Evolutionary conservation across 805 yeast genomes (phyloP).

Genomic region (Ogataea pignaliae): DNA sequence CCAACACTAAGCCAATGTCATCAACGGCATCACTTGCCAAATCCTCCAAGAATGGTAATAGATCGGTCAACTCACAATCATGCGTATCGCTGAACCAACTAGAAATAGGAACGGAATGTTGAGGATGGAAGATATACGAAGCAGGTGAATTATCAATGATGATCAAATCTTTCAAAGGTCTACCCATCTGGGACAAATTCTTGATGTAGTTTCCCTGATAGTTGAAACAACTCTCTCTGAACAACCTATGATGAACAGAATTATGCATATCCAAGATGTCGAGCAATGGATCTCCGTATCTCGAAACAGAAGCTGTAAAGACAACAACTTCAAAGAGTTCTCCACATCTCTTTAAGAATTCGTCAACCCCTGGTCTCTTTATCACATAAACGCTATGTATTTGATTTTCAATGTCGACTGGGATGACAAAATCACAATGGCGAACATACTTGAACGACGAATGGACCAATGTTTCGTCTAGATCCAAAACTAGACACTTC

Average conservation of each 20-base stretch:
- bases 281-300: constrained; percentile 93
- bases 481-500: constrained; percentile 85
- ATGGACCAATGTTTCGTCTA: constrained; percentile 96
- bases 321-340: constrained; percentile 90
- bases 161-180: constrained; percentile 80
- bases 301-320: constrained; percentile 91
- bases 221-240: constrained; percentile 90
- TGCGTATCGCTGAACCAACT: constrained; percentile 98
- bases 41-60: constrained; percentile 87
- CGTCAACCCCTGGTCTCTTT: constrained; percentile 97
- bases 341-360: constrained; percentile 79
- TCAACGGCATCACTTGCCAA: constrained; percentile 66
- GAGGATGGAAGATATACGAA: constrained; percentile 96
- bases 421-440: constrained; percentile 93
- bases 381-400: constrained; percentile 93
- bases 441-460: constrained; percentile 88
- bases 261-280: constrained; percentile 78
- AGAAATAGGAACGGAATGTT: constrained; percentile 94
- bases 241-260: constrained; percentile 83
- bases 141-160: constrained; percentile 98
- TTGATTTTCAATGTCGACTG: constrained; percentile 93
- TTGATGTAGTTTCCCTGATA: constrained; percentile 94
- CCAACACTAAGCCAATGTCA: constrained; percentile 82
- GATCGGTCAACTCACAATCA: constrained; percentile 90
- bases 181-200: constrained; percentile 88